Evolutionary conservation across 2,329 filamentous ascomycete genomes (phyloP).

Genomic region (Pseudocercospora vitis): DNA sequence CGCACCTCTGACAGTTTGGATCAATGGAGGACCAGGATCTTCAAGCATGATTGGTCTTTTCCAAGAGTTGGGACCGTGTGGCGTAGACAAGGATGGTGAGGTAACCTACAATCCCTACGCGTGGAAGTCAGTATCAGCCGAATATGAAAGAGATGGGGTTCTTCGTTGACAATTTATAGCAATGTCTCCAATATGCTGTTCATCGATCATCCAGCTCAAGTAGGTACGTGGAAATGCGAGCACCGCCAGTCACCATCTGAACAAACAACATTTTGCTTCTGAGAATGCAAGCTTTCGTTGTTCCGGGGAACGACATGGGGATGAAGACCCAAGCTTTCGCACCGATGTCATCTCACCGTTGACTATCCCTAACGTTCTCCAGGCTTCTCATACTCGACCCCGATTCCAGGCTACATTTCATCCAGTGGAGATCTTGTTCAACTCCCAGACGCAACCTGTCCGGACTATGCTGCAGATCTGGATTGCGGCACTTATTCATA

Average conservation of each 20-base stretch:
- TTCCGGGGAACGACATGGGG: not conserved
- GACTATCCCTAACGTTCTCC: no score
- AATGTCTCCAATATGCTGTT: constrained; percentile 67
- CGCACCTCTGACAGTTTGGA: constrained; percentile 61
- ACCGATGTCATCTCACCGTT: no score
- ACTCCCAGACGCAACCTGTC: constrained; percentile 28
- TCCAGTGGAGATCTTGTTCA: constrained; percentile 42
- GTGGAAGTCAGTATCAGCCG: constrained; percentile 51
- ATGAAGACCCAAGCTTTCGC: no score
- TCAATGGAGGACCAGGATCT: constrained; percentile 59
- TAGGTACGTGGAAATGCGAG: not conserved
- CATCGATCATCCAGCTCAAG: constrained; percentile 61
- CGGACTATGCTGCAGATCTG: constrained; percentile 25
- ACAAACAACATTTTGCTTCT: no score
- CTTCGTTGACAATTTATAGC: constrained; percentile 13
- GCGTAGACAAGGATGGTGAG: constrained; percentile 46
- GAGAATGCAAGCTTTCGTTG: not conserved
- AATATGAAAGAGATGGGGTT: not conserved
- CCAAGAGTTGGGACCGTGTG: constrained; percentile 47
- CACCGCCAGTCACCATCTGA: no score
- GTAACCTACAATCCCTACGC: constrained; percentile 62
- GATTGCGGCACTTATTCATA: constrained; percentile 59
- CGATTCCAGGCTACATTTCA: constrained; percentile 43
- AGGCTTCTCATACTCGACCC: constrained; percentile 57
- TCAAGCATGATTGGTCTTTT: constrained; percentile 58